Base-by-base conservation (phyloP, 1,284 basidiomycete species). In the Rhizopogon parksii region DNA sequence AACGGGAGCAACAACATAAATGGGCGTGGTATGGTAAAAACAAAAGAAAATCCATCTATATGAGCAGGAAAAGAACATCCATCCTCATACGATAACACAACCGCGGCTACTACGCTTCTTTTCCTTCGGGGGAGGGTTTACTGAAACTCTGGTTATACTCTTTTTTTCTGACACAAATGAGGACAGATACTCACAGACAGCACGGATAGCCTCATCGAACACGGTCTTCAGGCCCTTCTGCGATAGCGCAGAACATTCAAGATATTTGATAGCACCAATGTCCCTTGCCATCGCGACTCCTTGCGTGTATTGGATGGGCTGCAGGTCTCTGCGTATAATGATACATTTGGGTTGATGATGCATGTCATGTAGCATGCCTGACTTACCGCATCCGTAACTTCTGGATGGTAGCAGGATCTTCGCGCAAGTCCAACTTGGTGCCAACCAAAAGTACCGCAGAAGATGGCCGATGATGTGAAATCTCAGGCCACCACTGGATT, bases 191-290 rank as follows among this genome's bases (percentile, higher is more conserved):
- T 82, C 69, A 95, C 91, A 72, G 63, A 91, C 89, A 54, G 87
- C 87, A 55, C 93, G 83, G 65, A 96, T 96, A 32, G 93, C 93
- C 71, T 97, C 94, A 68, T 97, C 95, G 68, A 97, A 97, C 40
- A 97, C 94, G 42, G 86, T 92, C 82, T 96, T 96, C 62, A 97
- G 72, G 19, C 93, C 95, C 72, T 97, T 95, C 77, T 99, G 96
- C 40, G 96, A 98, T 62, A 99, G 75, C 38, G 96, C 96, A 24
- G 93, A 96, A 68, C 95, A 98, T 71, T 99, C 95, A 53, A 98
- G 73, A 67, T 98, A 99, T 70, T 94, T 95, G 59, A 95, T 90
- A 34, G 95, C 95, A 36, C 88, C 88, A 58, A 99, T 96, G 62
- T 98, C 94, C 64, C 87, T 88, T 52, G 86, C 83, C 91, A 97